phyloP scores from a whole-genome alignment of 73 alveolate species.

The Uronychia setigera region DNA sequence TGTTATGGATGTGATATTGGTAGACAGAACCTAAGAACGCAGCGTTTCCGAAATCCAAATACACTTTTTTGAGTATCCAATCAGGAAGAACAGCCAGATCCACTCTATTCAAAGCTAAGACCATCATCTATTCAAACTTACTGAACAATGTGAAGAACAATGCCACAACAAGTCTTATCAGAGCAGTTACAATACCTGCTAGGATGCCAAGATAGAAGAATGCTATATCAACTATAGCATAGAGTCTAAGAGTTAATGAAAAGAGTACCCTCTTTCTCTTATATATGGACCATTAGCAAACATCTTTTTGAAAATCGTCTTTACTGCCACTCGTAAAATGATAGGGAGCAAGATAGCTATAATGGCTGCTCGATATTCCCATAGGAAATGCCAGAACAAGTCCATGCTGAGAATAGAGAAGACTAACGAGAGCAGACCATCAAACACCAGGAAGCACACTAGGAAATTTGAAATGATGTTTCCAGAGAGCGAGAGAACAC shows the following conservation, averaged over 20 bases:
- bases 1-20: constrained; percentile 15
- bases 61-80: constrained; percentile 6
- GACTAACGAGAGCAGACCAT: neutral
- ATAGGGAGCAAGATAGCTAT: constrained; percentile 2
- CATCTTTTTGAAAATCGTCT: neutral
- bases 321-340: neutral
- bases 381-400: constrained; percentile 5
- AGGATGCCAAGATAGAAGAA: constrained; percentile 12
- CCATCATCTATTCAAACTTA: neutral
- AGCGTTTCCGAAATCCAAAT: constrained; percentile 3
- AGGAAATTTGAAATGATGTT: constrained; percentile 13
- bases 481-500: constrained; percentile 17
- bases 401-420: constrained; percentile 13
- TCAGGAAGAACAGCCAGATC: constrained; percentile 15
- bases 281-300: constrained; percentile 2
- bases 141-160: neutral
- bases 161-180: neutral
- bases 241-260: neutral
- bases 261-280: neutral
- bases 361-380: neutral
- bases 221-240: constrained; percentile 12
- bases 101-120: neutral
- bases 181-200: constrained; percentile 18
- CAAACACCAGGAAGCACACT: constrained; percentile 7
- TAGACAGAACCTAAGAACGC: constrained; percentile 18